Percentiles rank a stretch among this genome's conserved stretches.
These are phyloP conservation scores for Peronospora farinosa DNA, from an alignment of 352 stramenopile genomes.

Conservation along the genomic window DNA sequence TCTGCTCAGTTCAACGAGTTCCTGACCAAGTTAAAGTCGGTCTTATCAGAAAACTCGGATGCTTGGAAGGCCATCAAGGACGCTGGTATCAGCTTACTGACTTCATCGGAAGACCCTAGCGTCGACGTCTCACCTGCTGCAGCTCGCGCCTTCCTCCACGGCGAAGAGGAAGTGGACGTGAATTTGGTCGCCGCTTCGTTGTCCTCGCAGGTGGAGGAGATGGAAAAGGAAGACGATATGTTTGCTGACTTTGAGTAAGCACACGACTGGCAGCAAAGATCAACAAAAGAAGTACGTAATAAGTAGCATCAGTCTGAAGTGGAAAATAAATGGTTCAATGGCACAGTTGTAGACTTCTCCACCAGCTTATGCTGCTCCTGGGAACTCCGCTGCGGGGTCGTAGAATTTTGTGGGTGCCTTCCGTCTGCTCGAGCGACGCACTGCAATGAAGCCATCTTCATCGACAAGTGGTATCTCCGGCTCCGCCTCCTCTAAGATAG, in stretches of 20 bases:
- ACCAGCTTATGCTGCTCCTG: constrained; percentile 54
- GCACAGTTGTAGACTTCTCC: constrained; percentile 8
- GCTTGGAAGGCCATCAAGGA: constrained; percentile 50
- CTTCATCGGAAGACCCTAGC: constrained; percentile 47
- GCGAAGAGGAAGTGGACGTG: constrained; percentile 47
- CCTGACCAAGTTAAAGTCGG: constrained; percentile 45
- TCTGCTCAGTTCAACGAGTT: constrained; percentile 72
- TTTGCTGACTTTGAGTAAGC: constrained; percentile 78
- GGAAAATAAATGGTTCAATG: constrained; percentile 25
- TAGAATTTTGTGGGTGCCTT: constrained; percentile 69
- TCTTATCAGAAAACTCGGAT: constrained; percentile 37
- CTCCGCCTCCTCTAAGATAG: constrained; percentile 34
- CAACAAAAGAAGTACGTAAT: constrained; percentile 7
- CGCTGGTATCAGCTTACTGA: constrained; percentile 57
- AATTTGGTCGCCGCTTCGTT: constrained; percentile 43
- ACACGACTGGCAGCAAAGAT: neutral
- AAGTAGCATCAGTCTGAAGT: neutral
- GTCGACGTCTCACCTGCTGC: constrained; percentile 41
- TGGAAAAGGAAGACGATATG: constrained; percentile 73
- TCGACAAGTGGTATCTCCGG: constrained; percentile 35
- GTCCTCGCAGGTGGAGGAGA: constrained; percentile 52
- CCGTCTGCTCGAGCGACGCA: constrained; percentile 62
- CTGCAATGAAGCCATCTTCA: constrained; percentile 67
- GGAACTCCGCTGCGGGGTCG: constrained; percentile 68
- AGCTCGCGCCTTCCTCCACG: constrained; percentile 53